Conservation (phyloP, 805 yeast genomes). For the Torulaspora microellipsoides region DNA sequence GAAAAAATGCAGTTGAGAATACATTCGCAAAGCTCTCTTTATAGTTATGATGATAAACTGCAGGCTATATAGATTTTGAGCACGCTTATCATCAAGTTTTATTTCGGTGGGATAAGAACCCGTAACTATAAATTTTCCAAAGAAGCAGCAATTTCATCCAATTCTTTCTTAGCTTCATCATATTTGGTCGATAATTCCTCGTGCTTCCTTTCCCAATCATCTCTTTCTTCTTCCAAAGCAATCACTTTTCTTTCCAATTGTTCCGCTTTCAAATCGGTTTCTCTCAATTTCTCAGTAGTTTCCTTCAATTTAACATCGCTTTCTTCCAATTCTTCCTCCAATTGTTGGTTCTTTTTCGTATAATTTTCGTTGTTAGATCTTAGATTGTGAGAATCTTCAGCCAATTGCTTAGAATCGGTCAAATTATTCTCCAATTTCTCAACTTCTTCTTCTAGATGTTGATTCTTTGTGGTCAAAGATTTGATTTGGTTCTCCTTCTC, state of each 20-base stretch:
- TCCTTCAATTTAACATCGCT: constrained; percentile 88
- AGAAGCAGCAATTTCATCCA: constrained; percentile 95
- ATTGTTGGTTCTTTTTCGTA: constrained; percentile 80
- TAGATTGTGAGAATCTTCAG: constrained; percentile 85
- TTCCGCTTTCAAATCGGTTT: constrained; percentile 93
- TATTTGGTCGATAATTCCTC: constrained; percentile 84
- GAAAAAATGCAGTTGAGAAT: too few relatives aligned
- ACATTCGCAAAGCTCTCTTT: too few relatives aligned
- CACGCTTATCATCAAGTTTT: too few relatives aligned
- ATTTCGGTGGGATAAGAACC: too few relatives aligned
- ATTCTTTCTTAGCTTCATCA: constrained; percentile 81
- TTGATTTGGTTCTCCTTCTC: constrained; percentile 95
- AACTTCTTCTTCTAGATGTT: constrained; percentile 75
- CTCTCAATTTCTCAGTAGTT: constrained; percentile 90
- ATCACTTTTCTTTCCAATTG: constrained; percentile 91
- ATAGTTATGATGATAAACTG: too few relatives aligned
- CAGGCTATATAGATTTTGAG: too few relatives aligned
- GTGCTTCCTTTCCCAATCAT: constrained; percentile 81
- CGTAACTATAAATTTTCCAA: constrained; percentile 52
- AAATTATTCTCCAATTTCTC: constrained; percentile 46
- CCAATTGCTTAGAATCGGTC: constrained; percentile 58
- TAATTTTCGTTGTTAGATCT: constrained; percentile 86
- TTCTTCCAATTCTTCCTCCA: constrained; percentile 88
- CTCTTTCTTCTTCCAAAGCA: constrained; percentile 88
- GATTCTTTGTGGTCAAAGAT: constrained; percentile 86